These are phyloP conservation scores for Oldenlandia corymbosa DNA, from an alignment of 257 asterid species.

Conservation along the genomic window DNA sequence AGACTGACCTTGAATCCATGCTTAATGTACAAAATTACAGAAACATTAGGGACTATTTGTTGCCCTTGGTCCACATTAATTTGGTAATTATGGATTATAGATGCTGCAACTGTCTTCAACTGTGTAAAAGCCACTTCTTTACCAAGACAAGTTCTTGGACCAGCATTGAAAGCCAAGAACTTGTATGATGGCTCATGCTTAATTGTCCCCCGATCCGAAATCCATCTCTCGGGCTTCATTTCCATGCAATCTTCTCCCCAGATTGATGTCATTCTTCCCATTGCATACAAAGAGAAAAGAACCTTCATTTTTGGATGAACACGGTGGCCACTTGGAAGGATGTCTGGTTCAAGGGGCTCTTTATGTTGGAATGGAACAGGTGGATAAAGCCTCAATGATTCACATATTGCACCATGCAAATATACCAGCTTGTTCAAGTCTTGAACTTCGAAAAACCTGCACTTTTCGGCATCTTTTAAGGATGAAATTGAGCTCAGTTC, in stretches of 20 bases:
- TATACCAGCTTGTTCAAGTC: conserved; percentile 40
- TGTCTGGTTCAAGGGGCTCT: conserved; percentile 33
- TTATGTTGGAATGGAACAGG: conserved; percentile 72
- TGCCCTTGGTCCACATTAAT: conserved; percentile 41
- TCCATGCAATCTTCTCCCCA: conserved; percentile 62
- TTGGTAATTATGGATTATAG: conserved; percentile 40
- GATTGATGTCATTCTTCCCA: conserved; percentile 60
- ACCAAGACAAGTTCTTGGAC: conserved; percentile 69
- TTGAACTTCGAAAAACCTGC: conserved; percentile 29
- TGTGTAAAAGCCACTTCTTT: conserved; percentile 58
- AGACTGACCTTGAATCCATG: conserved; percentile 52
- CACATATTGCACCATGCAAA: conserved; percentile 56
- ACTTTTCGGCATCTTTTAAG: conserved; percentile 14
- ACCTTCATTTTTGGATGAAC: conserved; percentile 50
- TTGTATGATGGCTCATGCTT: conserved; percentile 67
- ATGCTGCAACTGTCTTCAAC: conserved; percentile 49
- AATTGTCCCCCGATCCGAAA: conserved; percentile 47
- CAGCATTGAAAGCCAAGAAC: conserved; percentile 70
- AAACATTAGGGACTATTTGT: conserved; percentile 37
- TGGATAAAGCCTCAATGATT: conserved; percentile 54
- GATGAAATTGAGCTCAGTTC: conserved; percentile 30
- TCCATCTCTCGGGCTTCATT: conserved; percentile 73
- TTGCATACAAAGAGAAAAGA: conserved; percentile 47
- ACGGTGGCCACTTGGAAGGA: conserved; percentile 52
- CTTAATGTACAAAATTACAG: conserved; percentile 51